These are phyloP conservation scores for Acanthamoeba polyphaga DNA, from an alignment of 208 protist genomes.

Conservation along the genomic window DNA sequence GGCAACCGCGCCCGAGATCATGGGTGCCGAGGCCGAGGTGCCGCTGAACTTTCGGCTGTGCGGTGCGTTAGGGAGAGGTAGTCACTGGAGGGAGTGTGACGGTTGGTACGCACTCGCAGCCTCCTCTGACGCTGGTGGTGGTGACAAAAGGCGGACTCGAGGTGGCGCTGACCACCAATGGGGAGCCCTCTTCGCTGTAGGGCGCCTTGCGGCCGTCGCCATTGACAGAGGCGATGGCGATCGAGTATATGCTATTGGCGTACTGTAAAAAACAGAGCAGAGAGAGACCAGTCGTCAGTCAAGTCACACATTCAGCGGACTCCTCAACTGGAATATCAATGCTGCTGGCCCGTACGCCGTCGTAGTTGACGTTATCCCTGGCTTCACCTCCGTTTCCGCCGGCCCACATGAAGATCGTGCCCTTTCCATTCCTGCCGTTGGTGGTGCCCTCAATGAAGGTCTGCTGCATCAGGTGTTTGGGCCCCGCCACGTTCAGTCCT, in stretches of 20 bases:
- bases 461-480: not conserved
- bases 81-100: no score
- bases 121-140: not conserved
- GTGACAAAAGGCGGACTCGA: not conserved
- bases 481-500: not conserved
- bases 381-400: not conserved
- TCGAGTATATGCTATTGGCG: conserved; percentile 51
- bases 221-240: not conserved
- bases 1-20: not conserved
- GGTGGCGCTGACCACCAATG: not conserved
- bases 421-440: not conserved
- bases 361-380: conserved; percentile 51
- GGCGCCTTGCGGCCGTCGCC: not conserved
- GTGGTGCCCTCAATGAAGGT: not conserved
- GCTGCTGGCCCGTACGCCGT: not conserved
- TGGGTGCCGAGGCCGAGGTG: not conserved
- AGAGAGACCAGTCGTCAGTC: no score
- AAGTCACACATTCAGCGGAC: not conserved
- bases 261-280: not conserved
- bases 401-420: conserved; percentile 37
- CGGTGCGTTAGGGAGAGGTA: not conserved
- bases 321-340: no score
- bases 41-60: not conserved
- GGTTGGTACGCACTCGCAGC: not conserved
- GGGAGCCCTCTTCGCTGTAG: conserved; percentile 31